Evolutionary conservation across 1,139 yeast genomes (phyloP).

Genomic region (Keqinozyma sinolaborantium): DNA sequence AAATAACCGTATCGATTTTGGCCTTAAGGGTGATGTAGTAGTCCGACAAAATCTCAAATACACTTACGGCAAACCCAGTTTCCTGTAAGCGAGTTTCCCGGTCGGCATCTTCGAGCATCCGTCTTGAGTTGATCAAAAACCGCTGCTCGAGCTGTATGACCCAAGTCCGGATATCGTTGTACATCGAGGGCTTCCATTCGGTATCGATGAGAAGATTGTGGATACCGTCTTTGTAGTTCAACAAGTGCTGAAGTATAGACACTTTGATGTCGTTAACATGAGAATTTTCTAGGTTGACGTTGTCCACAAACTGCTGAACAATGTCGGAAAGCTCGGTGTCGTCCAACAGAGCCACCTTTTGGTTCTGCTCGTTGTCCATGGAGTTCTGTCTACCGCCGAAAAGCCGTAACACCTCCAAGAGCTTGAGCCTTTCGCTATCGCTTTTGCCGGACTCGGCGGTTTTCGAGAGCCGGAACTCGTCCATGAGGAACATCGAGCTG

Average conservation of each 20-base stretch:
- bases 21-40: constrained; percentile 29
- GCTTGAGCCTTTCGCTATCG: constrained; percentile 28
- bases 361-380: constrained; percentile 1
- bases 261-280: constrained; percentile 28
- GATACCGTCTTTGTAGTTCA: constrained; percentile 16
- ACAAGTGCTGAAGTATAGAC: constrained; percentile 35
- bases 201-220: constrained; percentile 19
- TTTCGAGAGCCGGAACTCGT: constrained; percentile 8
- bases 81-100: constrained; percentile 2
- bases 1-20: constrained; percentile 17
- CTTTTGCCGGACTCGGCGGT: constrained; percentile 9
- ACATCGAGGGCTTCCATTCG: constrained; percentile 24
- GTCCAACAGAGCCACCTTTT: constrained; percentile 2
- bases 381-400: constrained; percentile 22
- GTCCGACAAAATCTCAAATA: constrained; percentile 61
- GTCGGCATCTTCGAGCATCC: background rate
- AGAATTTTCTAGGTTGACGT: constrained; percentile 6
- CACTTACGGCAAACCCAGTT: constrained; percentile 17
- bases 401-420: constrained; percentile 35
- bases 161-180: constrained; percentile 28
- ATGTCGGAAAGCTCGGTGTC: constrained; percentile 4
- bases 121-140: constrained; percentile 1
- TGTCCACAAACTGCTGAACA: constrained; percentile 7
- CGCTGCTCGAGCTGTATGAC: constrained; percentile 26
- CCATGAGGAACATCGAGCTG: constrained; percentile 10